A percentile compares a stretch with the other conserved stretches of the same genome.
phyloP scores from a whole-genome alignment of 441 rosid species.

The Aleurites moluccanus region DNA sequence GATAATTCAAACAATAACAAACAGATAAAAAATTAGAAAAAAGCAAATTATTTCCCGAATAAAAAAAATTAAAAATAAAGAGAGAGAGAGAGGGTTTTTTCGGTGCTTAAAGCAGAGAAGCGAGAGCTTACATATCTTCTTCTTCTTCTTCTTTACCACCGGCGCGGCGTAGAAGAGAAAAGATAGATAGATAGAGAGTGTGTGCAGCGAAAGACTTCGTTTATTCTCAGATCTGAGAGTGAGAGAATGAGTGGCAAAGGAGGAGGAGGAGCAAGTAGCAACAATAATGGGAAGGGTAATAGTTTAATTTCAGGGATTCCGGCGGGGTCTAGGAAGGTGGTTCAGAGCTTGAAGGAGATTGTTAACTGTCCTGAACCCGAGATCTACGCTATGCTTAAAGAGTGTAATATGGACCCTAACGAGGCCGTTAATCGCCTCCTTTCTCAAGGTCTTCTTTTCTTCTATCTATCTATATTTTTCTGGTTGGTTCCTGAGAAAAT shows the following conservation, averaged over 20 bases:
- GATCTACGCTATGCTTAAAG: constrained; percentile 96
- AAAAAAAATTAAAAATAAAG: not conserved
- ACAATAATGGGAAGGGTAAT: constrained; percentile 42
- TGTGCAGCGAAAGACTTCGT: constrained; percentile 5
- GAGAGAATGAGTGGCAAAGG: constrained; percentile 58
- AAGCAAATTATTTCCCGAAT: not conserved
- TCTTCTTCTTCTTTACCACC: constrained; percentile 11
- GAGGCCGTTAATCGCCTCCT: constrained; percentile 97
- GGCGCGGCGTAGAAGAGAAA: constrained; percentile 6
- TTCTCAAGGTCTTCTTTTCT: constrained; percentile 56
- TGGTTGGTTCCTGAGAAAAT: not conserved
- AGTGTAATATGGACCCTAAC: constrained; percentile 99
- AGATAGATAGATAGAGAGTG: too few species aligned
- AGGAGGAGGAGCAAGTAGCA: constrained; percentile 41
- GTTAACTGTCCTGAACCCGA: constrained; percentile 84
- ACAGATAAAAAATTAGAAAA: not conserved
- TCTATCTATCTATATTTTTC: too few species aligned
- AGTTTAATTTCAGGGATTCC: constrained; percentile 70
- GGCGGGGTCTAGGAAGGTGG: constrained; percentile 75
- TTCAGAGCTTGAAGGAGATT: constrained; percentile 94
- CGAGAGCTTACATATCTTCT: constrained; percentile 1
- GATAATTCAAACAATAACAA: too few species aligned
- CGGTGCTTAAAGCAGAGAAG: constrained; percentile 15
- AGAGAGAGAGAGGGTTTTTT: constrained; percentile 19
- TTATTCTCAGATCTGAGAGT: constrained; percentile 44